These are phyloP conservation scores for Davidsoniella neocaledoniae DNA, from an alignment of 2,329 filamentous ascomycete species.

Conservation along the genomic window DNA sequence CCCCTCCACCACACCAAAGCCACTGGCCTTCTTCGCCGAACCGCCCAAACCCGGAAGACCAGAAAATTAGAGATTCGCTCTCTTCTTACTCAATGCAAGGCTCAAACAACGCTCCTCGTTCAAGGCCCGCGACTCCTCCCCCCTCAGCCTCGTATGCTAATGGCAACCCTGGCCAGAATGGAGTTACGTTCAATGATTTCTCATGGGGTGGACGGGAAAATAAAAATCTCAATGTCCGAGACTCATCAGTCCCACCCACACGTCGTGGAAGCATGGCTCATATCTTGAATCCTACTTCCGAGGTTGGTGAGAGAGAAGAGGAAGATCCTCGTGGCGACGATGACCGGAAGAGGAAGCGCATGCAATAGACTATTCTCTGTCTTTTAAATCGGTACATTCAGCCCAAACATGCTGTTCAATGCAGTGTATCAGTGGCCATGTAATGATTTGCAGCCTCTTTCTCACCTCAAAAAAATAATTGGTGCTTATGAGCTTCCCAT, in stretches of 20 bases:
- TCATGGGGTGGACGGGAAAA: slow-evolving; percentile 35
- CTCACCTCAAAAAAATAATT: too few relatives aligned
- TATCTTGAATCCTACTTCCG: slow-evolving; percentile 44
- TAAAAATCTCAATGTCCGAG: slow-evolving; percentile 33
- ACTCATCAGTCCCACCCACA: slow-evolving; percentile 39
- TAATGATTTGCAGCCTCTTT: too few relatives aligned
- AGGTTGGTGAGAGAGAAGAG: slow-evolving; percentile 32
- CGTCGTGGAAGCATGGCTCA: slow-evolving; percentile 45
- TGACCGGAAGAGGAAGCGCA: slow-evolving; percentile 44
- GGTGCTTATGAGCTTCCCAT: too few relatives aligned
- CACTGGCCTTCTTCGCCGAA: slow-evolving; percentile 40
- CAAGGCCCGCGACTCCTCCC: slow-evolving; percentile 37
- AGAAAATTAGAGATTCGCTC: slow-evolving; percentile 39
- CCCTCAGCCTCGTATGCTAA: slow-evolving; percentile 22
- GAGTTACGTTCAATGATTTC: slow-evolving; percentile 31
- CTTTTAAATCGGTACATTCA: too few relatives aligned
- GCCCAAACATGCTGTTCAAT: too few relatives aligned
- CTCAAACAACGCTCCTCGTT: slow-evolving; percentile 27
- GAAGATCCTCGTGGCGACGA: slow-evolving; percentile 41
- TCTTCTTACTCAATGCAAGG: slow-evolving; percentile 36
- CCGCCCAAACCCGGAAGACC: slow-evolving; percentile 32
- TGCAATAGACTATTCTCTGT: slow-evolving; percentile 23
- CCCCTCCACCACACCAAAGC: slow-evolving; percentile 28
- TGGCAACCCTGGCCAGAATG: slow-evolving; percentile 20
- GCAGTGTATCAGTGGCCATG: too few relatives aligned